Conservation (phyloP, 192 early-diverging fungal species). For the Coemansia sp. region DNA sequence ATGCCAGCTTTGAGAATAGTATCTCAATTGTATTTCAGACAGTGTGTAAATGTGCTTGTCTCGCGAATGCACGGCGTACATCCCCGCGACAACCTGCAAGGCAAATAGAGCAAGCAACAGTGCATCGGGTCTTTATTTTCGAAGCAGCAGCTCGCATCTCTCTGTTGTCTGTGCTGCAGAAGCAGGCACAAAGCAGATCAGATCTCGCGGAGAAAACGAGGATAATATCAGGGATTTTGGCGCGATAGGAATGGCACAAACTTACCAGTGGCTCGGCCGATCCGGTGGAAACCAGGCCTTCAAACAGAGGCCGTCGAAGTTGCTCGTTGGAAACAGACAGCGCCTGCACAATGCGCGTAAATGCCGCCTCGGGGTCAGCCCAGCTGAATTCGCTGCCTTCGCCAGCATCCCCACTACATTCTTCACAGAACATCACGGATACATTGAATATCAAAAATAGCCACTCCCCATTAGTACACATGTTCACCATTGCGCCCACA, state of each 20-base stretch:
- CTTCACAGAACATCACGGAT: not conserved
- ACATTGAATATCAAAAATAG: not conserved
- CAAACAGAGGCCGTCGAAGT: slow-evolving; percentile 38
- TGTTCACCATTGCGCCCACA: not conserved
- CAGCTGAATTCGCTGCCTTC: slow-evolving; percentile 18
- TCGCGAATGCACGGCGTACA: not conserved
- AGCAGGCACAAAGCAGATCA: slow-evolving; percentile 10
- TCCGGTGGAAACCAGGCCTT: slow-evolving; percentile 47
- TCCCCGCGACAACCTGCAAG: not conserved
- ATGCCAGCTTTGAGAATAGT: not conserved
- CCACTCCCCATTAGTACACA: not conserved
- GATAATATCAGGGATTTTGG: no score
- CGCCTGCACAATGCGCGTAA: slow-evolving; percentile 29
- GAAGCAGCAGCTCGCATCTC: not conserved
- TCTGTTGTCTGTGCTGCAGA: not conserved
- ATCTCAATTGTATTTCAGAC: slow-evolving; percentile 1
- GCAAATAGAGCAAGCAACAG: slow-evolving; percentile 4
- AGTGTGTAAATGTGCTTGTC: not conserved
- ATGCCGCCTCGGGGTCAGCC: slow-evolving; percentile 36
- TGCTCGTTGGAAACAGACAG: slow-evolving; percentile 30
- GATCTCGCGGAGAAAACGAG: not conserved
- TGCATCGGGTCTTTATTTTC: not conserved
- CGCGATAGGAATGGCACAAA: not conserved
- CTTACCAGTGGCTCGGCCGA: slow-evolving; percentile 53
- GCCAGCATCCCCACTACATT: slow-evolving; percentile 5